Percentiles rank a stretch among this genome's conserved stretches.
Conservation (phyloP, 148 eudicot species). For the Vaccinium vitisidaea region DNA sequence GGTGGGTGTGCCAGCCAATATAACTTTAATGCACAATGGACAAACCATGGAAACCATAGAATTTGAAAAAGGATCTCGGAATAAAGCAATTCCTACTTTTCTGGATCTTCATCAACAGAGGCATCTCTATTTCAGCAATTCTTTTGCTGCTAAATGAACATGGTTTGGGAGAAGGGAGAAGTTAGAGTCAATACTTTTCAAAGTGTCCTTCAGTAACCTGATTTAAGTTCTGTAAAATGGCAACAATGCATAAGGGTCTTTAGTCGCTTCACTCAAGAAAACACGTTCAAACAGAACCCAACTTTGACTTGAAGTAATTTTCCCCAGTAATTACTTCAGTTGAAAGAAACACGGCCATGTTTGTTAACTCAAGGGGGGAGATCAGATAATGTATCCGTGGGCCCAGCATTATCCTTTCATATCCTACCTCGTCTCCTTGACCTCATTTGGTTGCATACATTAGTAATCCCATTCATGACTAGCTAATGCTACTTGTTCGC, state of each 20-base stretch:
- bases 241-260: neutral
- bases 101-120: too few relatives aligned
- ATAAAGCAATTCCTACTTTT: neutral
- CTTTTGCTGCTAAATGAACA: neutral
- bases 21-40: neutral
- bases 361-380: neutral
- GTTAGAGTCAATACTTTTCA: neutral
- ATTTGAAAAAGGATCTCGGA: neutral
- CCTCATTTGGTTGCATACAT: neutral
- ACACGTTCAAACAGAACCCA: neutral
- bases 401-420: neutral
- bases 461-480: neutral
- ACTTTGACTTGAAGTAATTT: neutral
- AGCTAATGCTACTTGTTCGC: neutral
- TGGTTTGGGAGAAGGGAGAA: neutral
- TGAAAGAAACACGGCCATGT: neutral
- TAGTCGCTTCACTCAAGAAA: neutral
- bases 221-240: neutral
- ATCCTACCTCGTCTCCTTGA: neutral
- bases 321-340: neutral
- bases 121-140: neutral
- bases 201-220: neutral
- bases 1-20: neutral
- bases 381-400: neutral
- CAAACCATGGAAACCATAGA: neutral